These are phyloP conservation scores for Fusarium udum DNA, from an alignment of 2,329 filamentous ascomycete species.

Conservation along the genomic window DNA sequence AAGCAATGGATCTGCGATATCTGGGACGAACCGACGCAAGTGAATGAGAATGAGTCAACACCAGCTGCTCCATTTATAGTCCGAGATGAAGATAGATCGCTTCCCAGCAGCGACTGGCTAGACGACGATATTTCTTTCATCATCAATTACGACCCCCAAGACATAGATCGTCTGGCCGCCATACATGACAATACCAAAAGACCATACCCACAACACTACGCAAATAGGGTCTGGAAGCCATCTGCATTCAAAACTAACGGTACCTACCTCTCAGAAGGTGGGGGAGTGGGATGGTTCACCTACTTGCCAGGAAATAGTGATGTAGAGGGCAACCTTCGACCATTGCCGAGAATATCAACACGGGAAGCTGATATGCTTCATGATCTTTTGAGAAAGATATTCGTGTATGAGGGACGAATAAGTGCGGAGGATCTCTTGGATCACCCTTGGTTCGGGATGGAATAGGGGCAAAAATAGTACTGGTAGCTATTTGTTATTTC, in stretches of 20 bases:
- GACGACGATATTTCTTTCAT: background rate
- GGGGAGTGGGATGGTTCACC: background rate
- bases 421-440: background rate
- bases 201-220: background rate
- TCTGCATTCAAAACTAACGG: background rate
- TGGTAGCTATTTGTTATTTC: background rate
- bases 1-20: background rate
- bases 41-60: background rate
- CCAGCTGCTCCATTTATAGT: background rate
- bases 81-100: background rate
- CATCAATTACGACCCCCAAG: background rate
- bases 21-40: background rate
- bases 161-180: background rate
- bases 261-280: background rate
- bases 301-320: background rate
- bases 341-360: background rate
- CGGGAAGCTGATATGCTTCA: background rate
- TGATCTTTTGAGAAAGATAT: background rate
- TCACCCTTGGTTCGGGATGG: background rate
- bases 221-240: accelerated
- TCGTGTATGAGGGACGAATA: background rate
- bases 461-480: background rate
- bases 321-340: accelerated
- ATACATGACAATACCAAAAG: background rate
- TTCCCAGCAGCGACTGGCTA: background rate